Evolutionary conservation across 495 filamentous ascomycete species (phyloP).

Genomic region (Penicillium fimorum): DNA sequence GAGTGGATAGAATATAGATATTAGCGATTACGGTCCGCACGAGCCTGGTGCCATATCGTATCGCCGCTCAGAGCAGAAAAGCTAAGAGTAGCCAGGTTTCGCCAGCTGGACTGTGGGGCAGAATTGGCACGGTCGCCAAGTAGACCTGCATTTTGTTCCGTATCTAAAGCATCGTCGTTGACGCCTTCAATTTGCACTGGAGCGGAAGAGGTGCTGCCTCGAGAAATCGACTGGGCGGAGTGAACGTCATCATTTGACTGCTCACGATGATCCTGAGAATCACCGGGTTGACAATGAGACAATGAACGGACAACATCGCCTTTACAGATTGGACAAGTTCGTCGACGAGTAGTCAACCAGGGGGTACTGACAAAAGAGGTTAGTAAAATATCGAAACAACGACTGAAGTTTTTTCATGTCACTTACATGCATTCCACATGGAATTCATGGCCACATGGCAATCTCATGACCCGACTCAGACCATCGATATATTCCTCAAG

Average conservation of each 20-base stretch:
- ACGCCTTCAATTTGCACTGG: slow-evolving; percentile 44
- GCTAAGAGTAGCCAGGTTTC: slow-evolving; percentile 45
- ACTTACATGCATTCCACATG: slow-evolving; percentile 99
- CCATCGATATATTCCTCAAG: slow-evolving; percentile 96
- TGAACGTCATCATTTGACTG: slow-evolving; percentile 40
- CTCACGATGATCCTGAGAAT: slow-evolving; percentile 50
- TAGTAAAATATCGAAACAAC: slow-evolving; percentile 12
- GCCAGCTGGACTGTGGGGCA: slow-evolving; percentile 39
- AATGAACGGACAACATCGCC: slow-evolving; percentile 82
- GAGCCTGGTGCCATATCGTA: slow-evolving; percentile 49
- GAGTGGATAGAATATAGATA: slow-evolving; percentile 10
- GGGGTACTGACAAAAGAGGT: slow-evolving; percentile 66
- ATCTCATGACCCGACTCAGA: slow-evolving; percentile 90
- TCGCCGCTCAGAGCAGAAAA: slow-evolving; percentile 53
- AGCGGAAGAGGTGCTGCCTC: slow-evolving; percentile 45
- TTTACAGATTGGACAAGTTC: slow-evolving; percentile 97
- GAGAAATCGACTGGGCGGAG: slow-evolving; percentile 16
- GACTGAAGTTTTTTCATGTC: slow-evolving; percentile 2
- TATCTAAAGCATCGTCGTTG: slow-evolving; percentile 35
- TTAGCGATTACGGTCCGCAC: slow-evolving; percentile 46
- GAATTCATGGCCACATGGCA: slow-evolving; percentile 98
- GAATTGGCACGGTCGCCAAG: slow-evolving; percentile 41
- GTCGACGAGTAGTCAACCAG: slow-evolving; percentile 92
- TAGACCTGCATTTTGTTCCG: slow-evolving; percentile 44
- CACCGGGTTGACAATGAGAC: slow-evolving; percentile 45